These are phyloP conservation scores for Cordia subcordata DNA, from an alignment of 257 asterid genomes.

Conservation along the genomic window DNA sequence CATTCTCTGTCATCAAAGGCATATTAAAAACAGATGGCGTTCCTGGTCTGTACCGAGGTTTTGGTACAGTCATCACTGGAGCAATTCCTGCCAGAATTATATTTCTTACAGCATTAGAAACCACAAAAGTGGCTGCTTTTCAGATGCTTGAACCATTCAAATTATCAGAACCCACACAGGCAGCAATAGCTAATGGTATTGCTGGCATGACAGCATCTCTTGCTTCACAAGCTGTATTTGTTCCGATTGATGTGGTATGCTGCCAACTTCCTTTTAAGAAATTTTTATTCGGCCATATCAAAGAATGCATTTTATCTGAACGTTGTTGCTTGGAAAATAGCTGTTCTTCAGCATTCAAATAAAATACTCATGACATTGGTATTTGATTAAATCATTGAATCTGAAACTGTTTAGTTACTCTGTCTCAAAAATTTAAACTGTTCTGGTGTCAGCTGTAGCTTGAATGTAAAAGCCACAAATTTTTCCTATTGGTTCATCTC, in stretches of 20 bases:
- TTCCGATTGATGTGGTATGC: constrained; percentile 92
- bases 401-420: too few relatives aligned
- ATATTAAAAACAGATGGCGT: constrained; percentile 67
- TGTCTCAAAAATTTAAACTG: too few relatives aligned
- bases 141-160: constrained; percentile 65
- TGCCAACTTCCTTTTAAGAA: too few relatives aligned
- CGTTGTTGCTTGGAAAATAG: too few relatives aligned
- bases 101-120: constrained; percentile 86
- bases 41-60: constrained; percentile 82
- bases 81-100: constrained; percentile 85
- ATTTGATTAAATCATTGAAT: too few relatives aligned
- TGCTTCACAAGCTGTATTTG: constrained; percentile 79
- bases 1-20: constrained; percentile 70
- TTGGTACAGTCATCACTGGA: constrained; percentile 82
- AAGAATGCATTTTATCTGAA: too few relatives aligned
- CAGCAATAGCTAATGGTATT: constrained; percentile 81
- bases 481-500: too few relatives aligned
- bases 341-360: too few relatives aligned
- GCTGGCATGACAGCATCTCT: constrained; percentile 92
- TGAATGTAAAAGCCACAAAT: too few relatives aligned
- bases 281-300: too few relatives aligned
- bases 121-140: constrained; percentile 70
- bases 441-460: too few relatives aligned
- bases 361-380: too few relatives aligned
- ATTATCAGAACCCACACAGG: constrained; percentile 78